phyloP scores from a whole-genome alignment of 1,139 yeast species.

The Hyphopichia wangnamkhiaoensis region DNA sequence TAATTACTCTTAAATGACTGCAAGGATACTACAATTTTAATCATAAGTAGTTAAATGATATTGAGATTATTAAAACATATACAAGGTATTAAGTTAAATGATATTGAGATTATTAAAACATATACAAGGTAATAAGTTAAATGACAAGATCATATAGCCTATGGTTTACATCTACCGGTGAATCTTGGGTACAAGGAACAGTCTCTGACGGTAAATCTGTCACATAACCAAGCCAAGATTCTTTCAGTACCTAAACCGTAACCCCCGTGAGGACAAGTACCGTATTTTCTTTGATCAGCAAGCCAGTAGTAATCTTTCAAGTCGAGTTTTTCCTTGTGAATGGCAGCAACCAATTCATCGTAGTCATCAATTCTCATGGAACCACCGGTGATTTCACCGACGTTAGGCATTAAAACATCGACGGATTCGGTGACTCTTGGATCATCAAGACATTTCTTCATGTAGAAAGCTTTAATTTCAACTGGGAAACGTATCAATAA shows the following conservation, averaged over 20 bases:
- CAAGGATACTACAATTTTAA: not conserved
- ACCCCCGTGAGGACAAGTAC: slow-evolving; percentile 98
- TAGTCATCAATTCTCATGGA: slow-evolving; percentile 91
- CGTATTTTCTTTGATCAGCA: slow-evolving; percentile 92
- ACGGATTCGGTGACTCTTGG: slow-evolving; percentile 96
- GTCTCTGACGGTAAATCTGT: slow-evolving; percentile 96
- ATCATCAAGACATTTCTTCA: slow-evolving; percentile 90
- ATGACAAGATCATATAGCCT: slow-evolving; percentile 11
- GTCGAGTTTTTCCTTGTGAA: slow-evolving; percentile 87
- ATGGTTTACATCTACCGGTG: slow-evolving; percentile 97
- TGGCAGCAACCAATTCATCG: slow-evolving; percentile 84
- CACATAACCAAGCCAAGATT: slow-evolving; percentile 96
- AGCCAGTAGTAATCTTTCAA: slow-evolving; percentile 90
- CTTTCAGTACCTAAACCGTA: slow-evolving; percentile 98
- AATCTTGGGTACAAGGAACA: slow-evolving; percentile 97
- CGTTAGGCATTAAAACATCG: slow-evolving; percentile 97
- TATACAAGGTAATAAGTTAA: slow-evolving; percentile 1
- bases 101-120: not conserved
- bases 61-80: too few relatives aligned
- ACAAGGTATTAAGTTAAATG: not conserved
- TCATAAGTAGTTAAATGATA: too few relatives aligned
- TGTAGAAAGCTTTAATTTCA: slow-evolving; percentile 95
- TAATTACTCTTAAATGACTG: not conserved
- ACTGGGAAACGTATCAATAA: slow-evolving; percentile 93
- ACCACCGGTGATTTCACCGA: slow-evolving; percentile 98